Evolutionary conservation across 306 rosid species (phyloP).

Genomic region (Cucurbita pepo): DNA sequence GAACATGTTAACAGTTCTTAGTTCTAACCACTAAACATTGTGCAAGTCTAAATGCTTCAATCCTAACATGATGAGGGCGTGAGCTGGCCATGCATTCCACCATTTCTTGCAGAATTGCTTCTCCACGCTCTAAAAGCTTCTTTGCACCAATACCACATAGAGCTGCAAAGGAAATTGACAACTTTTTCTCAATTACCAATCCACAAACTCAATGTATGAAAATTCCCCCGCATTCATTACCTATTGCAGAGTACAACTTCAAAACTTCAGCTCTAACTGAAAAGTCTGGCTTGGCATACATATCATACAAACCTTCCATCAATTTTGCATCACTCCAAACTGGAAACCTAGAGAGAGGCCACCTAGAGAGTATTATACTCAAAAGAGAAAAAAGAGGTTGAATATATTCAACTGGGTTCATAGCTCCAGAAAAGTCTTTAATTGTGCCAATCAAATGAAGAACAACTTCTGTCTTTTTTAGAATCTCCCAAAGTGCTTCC

Average conservation of each 20-base stretch:
- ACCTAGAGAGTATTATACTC: slow-evolving; percentile 50
- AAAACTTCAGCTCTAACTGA: slow-evolving; percentile 32
- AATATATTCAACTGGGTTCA: slow-evolving; percentile 30
- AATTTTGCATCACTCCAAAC: slow-evolving; percentile 42
- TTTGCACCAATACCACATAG: slow-evolving; percentile 53
- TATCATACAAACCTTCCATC: slow-evolving; percentile 30
- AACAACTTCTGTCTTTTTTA: slow-evolving; percentile 31
- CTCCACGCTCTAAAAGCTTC: slow-evolving; percentile 46
- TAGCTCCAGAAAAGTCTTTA: slow-evolving; percentile 19
- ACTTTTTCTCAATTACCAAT: not conserved
- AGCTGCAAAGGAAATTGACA: slow-evolving; percentile 32
- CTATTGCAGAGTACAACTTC: slow-evolving; percentile 70
- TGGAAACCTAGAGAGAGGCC: slow-evolving; percentile 58
- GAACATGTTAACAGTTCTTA: slow-evolving; percentile 4
- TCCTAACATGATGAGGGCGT: slow-evolving; percentile 36
- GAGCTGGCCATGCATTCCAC: slow-evolving; percentile 55
- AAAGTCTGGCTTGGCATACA: slow-evolving; percentile 22
- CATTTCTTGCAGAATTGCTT: slow-evolving; percentile 32
- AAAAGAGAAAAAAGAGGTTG: slow-evolving; percentile 53
- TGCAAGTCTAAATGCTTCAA: slow-evolving; percentile 67
- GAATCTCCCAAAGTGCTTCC: slow-evolving; percentile 42
- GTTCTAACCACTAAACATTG: slow-evolving; percentile 48
- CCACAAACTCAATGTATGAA: not conserved
- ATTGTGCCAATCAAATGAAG: slow-evolving; percentile 25
- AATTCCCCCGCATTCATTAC: slow-evolving; percentile 23